These are phyloP conservation scores for Eucalyptus grandis DNA, from an alignment of 345 rosid species.

Conservation along the genomic window DNA sequence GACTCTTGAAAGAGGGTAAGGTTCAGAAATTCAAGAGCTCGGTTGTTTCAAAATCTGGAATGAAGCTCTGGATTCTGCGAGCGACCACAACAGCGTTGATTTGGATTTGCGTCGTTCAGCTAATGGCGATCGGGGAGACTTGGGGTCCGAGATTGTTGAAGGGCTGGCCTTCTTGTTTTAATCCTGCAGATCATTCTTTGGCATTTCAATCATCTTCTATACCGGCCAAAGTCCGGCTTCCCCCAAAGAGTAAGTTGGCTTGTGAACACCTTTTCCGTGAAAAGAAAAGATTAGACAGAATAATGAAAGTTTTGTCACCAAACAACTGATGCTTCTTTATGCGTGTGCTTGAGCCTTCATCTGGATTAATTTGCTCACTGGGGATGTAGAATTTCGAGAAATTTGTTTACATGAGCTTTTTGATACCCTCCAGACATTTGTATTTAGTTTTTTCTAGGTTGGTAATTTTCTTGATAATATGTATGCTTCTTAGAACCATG, in stretches of 20 bases:
- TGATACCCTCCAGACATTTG: not conserved
- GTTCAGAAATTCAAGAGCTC: slow-evolving; percentile 40
- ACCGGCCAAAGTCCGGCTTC: slow-evolving; percentile 44
- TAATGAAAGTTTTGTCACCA: not conserved
- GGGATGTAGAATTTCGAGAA: not conserved
- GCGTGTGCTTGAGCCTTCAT: not conserved
- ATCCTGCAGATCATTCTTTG: slow-evolving; percentile 20
- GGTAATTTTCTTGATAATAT: not conserved
- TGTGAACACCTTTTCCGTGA: not conserved
- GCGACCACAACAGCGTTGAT: slow-evolving; percentile 46
- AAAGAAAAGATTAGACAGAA: not conserved
- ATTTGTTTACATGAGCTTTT: not conserved
- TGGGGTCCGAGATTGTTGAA: slow-evolving; percentile 84
- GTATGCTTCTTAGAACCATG: not conserved
- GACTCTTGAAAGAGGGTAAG: slow-evolving; percentile 41
- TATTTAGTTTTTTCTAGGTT: not conserved
- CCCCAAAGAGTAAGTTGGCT: slow-evolving; percentile 66
- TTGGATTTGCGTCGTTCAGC: slow-evolving; percentile 74
- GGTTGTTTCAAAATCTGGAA: slow-evolving; percentile 48
- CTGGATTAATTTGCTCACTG: not conserved
- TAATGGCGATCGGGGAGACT: slow-evolving; percentile 64
- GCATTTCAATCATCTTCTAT: slow-evolving; percentile 19
- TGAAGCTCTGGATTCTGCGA: slow-evolving; percentile 70
- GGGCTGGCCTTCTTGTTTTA: slow-evolving; percentile 87
- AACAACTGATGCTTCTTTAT: not conserved